Conservation (phyloP, 2,329 filamentous ascomycete species). For the Ophiostoma sp. region DNA sequence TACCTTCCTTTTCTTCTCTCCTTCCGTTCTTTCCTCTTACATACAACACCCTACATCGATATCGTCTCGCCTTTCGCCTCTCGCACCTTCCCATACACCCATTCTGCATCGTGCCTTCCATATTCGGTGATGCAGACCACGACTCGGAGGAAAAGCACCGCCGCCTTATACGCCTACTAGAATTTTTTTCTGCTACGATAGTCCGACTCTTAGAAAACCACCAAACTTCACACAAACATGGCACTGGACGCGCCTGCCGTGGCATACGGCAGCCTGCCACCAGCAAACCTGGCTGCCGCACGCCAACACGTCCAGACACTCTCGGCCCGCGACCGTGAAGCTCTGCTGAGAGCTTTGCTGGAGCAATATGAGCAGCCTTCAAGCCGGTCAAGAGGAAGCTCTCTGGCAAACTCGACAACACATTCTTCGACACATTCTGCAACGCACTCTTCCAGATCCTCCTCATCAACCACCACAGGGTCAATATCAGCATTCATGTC, state of each 20-base stretch:
- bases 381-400: background rate
- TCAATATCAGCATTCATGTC: background rate
- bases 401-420: background rate
- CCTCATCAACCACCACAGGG: background rate
- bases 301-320: slow-evolving; percentile 39
- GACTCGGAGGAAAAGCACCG: background rate
- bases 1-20: background rate
- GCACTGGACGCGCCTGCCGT: slow-evolving; percentile 9
- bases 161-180: background rate
- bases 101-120: slow-evolving; percentile 2
- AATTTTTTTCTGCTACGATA: background rate
- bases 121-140: background rate
- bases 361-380: slow-evolving; percentile 34
- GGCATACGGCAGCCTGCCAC: slow-evolving; percentile 21
- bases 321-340: slow-evolving; percentile 37
- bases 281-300: slow-evolving; percentile 34
- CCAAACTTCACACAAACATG: slow-evolving; percentile 2
- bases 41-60: background rate
- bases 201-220: background rate
- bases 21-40: slow-evolving; percentile 3
- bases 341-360: slow-evolving; percentile 37
- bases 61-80: background rate
- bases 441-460: background rate
- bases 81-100: background rate
- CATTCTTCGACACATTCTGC: too few species aligned